Conservation (phyloP, 1,139 yeast species). For the Geotrichum australiense region DNA sequence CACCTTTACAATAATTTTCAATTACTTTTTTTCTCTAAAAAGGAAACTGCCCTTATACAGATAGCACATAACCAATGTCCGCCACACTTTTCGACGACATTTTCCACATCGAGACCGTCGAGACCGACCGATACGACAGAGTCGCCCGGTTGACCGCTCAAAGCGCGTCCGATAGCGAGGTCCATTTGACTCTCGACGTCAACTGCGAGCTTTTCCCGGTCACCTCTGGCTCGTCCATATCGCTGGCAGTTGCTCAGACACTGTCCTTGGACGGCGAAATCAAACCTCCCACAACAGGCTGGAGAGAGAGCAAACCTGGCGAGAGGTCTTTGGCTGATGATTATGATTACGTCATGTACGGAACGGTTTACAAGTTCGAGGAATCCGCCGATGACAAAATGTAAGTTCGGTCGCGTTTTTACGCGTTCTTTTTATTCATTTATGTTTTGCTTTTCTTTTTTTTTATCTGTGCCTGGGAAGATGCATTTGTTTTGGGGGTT, state of each 20-base stretch:
- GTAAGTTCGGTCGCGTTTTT: no score
- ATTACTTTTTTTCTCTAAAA: no score
- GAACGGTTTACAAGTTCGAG: conserved; percentile 94
- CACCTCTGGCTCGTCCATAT: conserved; percentile 64
- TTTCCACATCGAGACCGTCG: conserved; percentile 79
- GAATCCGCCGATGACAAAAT: conserved; percentile 64
- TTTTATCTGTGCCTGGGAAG: not conserved
- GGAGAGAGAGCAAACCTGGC: conserved; percentile 80
- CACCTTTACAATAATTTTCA: no score
- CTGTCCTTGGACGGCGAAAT: conserved; percentile 56
- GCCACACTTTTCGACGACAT: conserved; percentile 88
- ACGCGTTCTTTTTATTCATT: not conserved
- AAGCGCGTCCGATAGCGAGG: conserved; percentile 76
- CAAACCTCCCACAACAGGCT: conserved; percentile 54
- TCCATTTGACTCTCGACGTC: conserved; percentile 81
- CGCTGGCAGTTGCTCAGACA: conserved; percentile 81
- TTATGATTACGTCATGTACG: conserved; percentile 97
- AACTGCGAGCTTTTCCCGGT: conserved; percentile 93
- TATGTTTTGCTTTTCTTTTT: not conserved
- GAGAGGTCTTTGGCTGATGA: conserved; percentile 90
- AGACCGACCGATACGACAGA: conserved; percentile 85
- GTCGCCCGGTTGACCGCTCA: conserved; percentile 85
- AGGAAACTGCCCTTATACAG: no score
- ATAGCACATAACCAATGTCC: no score
- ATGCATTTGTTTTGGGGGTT: not conserved